Base-by-base conservation (phyloP, 768 basidiomycete species). In the Leucosporidium yakuticum region DNA sequence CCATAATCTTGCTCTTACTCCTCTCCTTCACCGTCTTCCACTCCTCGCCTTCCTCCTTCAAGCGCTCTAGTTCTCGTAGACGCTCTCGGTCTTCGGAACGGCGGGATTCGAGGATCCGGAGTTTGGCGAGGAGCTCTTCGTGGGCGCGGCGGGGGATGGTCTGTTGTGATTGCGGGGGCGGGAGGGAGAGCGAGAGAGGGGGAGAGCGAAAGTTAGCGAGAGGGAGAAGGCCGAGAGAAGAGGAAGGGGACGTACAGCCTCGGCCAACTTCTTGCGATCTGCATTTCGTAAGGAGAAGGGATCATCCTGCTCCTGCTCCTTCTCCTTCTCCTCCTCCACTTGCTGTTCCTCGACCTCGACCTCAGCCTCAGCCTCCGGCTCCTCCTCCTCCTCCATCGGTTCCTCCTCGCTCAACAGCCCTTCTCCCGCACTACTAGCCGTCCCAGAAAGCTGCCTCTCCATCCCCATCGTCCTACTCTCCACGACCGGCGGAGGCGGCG, bases 21-120 rank as follows among this genome's bases (percentile, higher is more conserved):
- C 95, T 97, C 0, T 91, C 91, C n/a, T 88, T 84, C 21, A 91
- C 82, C 8, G 89, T 83, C 34, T 89, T 85, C 73, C 93, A 91
- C 20, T 87, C 83, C 76, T 91, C 90, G 0, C 88, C 89, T 69
- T 96, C 94, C 8, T 84, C 82, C 11, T 91, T 85, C n/a, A 89
- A 86, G 2, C 85, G 82, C 77, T 98, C 92, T 19, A 96, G 85
- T 75, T 89, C 87, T 59, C 89, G 87, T 44, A 97, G 82, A 69
- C 86, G 86, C 23, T 90, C 87, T 1, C 89, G 83, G 76, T 97
- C 94, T 62, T 97, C 93, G 1, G 86, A 83, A 21, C 91, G 88
- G 75, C 91, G 88, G 14, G 85, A 85, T 80, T 99, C 96, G 34
- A 96, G 81, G 7, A 93, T 86, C 29, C 90, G 86, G 34, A 90